Conservation (phyloP, 495 filamentous ascomycete genomes). For the Xylaria scruposa region DNA sequence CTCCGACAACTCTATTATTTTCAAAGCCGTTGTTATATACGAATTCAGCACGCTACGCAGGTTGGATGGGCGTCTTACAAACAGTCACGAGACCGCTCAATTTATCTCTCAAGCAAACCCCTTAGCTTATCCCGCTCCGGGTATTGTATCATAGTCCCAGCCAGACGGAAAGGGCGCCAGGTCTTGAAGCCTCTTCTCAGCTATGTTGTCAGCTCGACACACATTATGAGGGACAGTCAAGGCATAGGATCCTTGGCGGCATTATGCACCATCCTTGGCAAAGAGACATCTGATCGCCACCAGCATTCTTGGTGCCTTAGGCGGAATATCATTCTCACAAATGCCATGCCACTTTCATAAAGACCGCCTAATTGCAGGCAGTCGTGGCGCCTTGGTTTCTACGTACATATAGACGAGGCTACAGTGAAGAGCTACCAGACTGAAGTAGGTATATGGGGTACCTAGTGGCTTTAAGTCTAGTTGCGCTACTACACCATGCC, state of each 20-base stretch:
- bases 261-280: conserved; percentile 23
- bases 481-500: background rate
- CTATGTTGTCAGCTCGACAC: conserved; percentile 22
- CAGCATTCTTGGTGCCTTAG: background rate
- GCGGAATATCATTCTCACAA: background rate
- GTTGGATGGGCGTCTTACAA: background rate
- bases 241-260: conserved; percentile 19
- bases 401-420: background rate
- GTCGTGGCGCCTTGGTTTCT: background rate
- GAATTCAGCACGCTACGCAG: background rate
- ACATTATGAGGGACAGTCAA: conserved; percentile 14
- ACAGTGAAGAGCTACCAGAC: background rate
- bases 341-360: background rate
- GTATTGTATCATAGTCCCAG: background rate
- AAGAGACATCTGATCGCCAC: conserved; percentile 2
- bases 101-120: conserved; percentile 13
- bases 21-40: background rate
- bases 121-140: background rate
- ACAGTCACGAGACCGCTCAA: conserved; percentile 7
- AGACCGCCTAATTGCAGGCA: background rate
- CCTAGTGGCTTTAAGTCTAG: background rate
- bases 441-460: conserved; percentile 3
- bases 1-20: background rate
- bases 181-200: conserved; percentile 26
- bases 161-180: conserved; percentile 8